Conservation (phyloP, 2,329 filamentous ascomycete genomes). For the Alternaria postmessia region DNA sequence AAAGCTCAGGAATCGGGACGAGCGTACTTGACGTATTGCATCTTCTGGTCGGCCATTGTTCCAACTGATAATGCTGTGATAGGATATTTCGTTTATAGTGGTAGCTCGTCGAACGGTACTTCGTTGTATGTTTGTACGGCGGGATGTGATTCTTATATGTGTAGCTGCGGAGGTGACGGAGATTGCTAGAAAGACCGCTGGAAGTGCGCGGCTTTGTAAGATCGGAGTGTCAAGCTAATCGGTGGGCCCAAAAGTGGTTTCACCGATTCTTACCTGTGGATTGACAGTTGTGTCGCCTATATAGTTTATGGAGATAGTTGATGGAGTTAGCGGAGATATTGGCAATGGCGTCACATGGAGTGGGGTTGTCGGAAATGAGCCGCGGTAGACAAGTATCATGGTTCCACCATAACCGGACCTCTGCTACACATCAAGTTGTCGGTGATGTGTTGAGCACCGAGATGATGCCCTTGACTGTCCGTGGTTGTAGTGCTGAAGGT, state of each 20-base stretch:
- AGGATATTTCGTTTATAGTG: not conserved
- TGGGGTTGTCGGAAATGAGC: constrained; percentile 18
- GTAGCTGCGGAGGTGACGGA: not conserved
- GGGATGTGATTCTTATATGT: not conserved
- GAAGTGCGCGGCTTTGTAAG: not conserved
- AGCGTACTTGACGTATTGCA: constrained; percentile 52
- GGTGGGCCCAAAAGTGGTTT: not conserved
- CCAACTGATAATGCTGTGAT: not conserved
- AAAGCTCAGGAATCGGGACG: not conserved
- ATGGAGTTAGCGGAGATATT: constrained; percentile 34
- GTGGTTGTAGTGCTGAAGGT: not conserved
- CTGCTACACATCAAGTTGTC: not conserved
- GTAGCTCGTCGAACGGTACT: not conserved
- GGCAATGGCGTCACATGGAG: constrained; percentile 13
- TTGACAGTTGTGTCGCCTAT: not conserved
- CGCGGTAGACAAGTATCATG: constrained; percentile 8
- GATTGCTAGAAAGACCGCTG: constrained; percentile 2
- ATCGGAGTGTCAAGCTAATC: not conserved
- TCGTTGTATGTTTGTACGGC: not conserved
- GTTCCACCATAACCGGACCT: not conserved
- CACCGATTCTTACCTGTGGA: not conserved
- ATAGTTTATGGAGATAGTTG: constrained; percentile 7
- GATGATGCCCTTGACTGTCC: not conserved
- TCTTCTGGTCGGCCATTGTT: constrained; percentile 47
- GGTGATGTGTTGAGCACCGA: not conserved